phyloP scores from a whole-genome alignment of 2,329 filamentous ascomycete genomes.

The Didymella glomerata region DNA sequence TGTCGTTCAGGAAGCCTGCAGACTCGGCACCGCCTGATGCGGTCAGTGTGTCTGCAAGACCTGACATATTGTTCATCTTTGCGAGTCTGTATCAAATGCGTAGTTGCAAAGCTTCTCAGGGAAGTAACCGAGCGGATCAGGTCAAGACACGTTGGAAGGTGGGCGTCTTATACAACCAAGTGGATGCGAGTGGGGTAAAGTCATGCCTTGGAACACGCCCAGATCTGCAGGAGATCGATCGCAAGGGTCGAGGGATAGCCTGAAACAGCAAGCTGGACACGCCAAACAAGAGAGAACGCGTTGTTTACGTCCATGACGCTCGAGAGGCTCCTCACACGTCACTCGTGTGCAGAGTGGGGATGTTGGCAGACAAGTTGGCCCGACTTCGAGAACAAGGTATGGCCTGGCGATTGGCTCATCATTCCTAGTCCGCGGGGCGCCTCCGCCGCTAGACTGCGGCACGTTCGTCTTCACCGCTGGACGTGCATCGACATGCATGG shows the following conservation, averaged over 20 bases:
- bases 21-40: conserved; percentile 55
- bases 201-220: conserved; percentile 1
- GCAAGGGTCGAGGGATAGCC: conserved; percentile 11
- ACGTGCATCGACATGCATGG: conserved; percentile 16
- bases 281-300: conserved; percentile 17
- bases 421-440: conserved; percentile 11
- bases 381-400: conserved; percentile 7
- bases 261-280: conserved; percentile 11
- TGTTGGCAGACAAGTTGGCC: conserved; percentile 19
- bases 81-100: background rate
- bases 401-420: conserved; percentile 14
- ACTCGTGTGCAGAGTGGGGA: conserved; percentile 16
- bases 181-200: conserved; percentile 20
- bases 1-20: conserved; percentile 59
- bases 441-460: conserved; percentile 15
- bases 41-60: conserved; percentile 53
- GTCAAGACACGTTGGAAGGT: conserved; percentile 3
- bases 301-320: conserved; percentile 24
- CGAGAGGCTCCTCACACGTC: conserved; percentile 19
- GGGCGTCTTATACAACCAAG: conserved; percentile 14
- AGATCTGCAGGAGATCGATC: conserved; percentile 16
- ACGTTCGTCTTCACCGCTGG: conserved; percentile 20
- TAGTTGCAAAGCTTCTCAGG: background rate
- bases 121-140: background rate
- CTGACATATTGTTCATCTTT: conserved; percentile 30